A percentile compares a stretch with the other conserved stretches of the same genome.
phyloP scores from a whole-genome alignment of 1,139 yeast species.

The Wickerhamomyces sp. region DNA sequence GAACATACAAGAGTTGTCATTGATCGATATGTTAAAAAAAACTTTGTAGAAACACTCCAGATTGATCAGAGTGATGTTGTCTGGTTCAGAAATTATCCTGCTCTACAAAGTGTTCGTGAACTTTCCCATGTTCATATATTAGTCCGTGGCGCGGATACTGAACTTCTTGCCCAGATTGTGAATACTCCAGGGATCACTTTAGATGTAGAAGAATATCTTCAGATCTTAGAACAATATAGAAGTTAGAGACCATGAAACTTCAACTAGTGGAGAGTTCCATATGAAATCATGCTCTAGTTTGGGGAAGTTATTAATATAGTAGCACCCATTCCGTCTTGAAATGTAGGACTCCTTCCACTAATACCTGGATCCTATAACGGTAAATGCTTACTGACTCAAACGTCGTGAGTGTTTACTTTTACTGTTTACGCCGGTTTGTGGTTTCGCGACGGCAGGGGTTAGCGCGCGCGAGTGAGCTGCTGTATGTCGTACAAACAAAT shows the following conservation, averaged over 20 bases:
- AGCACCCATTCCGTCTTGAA: too few relatives aligned
- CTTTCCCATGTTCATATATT: slow-evolving; percentile 58
- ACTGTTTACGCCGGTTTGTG: not conserved
- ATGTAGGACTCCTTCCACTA: too few relatives aligned
- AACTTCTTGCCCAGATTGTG: not conserved
- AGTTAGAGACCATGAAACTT: too few relatives aligned
- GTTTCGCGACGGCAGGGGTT: too few relatives aligned
- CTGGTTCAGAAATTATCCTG: slow-evolving; percentile 64
- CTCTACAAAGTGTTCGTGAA: slow-evolving; percentile 52
- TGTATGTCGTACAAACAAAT: too few relatives aligned
- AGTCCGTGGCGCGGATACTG: slow-evolving; percentile 31
- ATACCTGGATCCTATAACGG: too few relatives aligned
- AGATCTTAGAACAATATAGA: not conserved
- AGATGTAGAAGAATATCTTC: not conserved
- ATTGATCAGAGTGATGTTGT: slow-evolving; percentile 35
- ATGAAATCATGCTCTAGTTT: too few relatives aligned
- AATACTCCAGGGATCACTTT: slow-evolving; percentile 7
- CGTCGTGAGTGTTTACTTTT: too few relatives aligned
- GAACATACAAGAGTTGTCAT: slow-evolving; percentile 14
- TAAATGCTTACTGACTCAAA: too few relatives aligned
- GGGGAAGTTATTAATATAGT: too few relatives aligned
- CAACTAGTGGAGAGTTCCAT: not conserved
- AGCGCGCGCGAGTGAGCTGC: too few relatives aligned
- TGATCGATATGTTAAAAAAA: slow-evolving; percentile 25
- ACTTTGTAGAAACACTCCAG: slow-evolving; percentile 37